Percentiles rank a stretch among this genome's conserved stretches.
These are phyloP conservation scores for Primulina eburnea DNA, from an alignment of 257 asterid genomes.

Conservation along the genomic window DNA sequence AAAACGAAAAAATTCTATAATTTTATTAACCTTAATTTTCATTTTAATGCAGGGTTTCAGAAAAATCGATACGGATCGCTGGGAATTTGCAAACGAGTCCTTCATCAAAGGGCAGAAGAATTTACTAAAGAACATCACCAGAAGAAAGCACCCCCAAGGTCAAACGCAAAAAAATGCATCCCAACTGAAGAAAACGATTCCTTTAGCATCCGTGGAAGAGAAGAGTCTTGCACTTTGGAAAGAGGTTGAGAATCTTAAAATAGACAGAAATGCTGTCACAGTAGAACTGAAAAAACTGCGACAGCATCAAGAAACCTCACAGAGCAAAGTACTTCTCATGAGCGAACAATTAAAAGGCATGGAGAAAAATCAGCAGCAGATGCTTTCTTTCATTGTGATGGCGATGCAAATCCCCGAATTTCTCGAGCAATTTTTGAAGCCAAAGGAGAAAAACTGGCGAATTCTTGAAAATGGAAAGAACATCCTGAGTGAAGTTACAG, in stretches of 20 bases:
- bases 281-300: slow-evolving; percentile 65
- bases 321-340: slow-evolving; percentile 55
- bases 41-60: slow-evolving; percentile 67
- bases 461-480: slow-evolving; percentile 43
- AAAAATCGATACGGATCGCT: slow-evolving; percentile 80
- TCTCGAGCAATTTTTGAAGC: slow-evolving; percentile 69
- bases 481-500: slow-evolving; percentile 50
- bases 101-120: slow-evolving; percentile 82
- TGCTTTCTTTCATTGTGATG: slow-evolving; percentile 96
- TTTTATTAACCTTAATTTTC: slow-evolving; percentile 11
- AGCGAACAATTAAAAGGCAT: slow-evolving; percentile 68
- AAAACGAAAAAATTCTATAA: slow-evolving; percentile 7
- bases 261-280: slow-evolving; percentile 51
- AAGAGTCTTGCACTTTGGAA: slow-evolving; percentile 50
- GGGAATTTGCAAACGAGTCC: slow-evolving; percentile 81
- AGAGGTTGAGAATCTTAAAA: slow-evolving; percentile 76
- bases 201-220: slow-evolving; percentile 46
- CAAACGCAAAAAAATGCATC: slow-evolving; percentile 41
- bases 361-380: slow-evolving; percentile 91
- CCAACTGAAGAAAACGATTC: slow-evolving; percentile 35
- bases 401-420: slow-evolving; percentile 89
- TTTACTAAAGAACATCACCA: slow-evolving; percentile 66
- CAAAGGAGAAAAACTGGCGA: slow-evolving; percentile 67
- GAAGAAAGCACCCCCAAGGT: slow-evolving; percentile 63
- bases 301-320: slow-evolving; percentile 68